Evolutionary conservation across 805 yeast genomes (phyloP), one percentile per base, ranked within the genome.

Genomic region (Debaryomyces tyrocola): DNA sequence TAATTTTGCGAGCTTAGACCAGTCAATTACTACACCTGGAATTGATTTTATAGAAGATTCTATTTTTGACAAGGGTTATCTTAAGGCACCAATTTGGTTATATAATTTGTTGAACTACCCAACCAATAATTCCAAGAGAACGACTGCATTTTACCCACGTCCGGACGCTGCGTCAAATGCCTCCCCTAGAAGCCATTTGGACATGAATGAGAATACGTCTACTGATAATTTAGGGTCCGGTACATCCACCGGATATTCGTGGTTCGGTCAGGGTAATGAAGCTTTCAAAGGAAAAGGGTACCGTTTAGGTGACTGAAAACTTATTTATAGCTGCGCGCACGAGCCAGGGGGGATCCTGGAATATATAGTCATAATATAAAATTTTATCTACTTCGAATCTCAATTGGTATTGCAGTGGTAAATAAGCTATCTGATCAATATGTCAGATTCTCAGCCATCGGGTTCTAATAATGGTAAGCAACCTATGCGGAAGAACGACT

Each of bases 81-180:
- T 81, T 45, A 73, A 73, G 44, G 85, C 87, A 0, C 88, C 88
- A 2, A 34, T 44, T n/a, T 63, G 69, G 62, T 49, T 73, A 15
- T 73, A 70, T 54, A 54, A 50, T 2, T 28, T 62, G 11, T 57
- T 72, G 40, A 53, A 56, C 31, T 68, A 62, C 48, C 74, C 74
- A 8, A 50, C 46, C 21, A 56, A 52, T 34, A 55, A 51, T 6
- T 52, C 63, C 4, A 51, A 45, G 27, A 51, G 73, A 38, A 52
- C 59, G 11, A 65, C 72, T 2, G 70, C 70, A 6, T 63, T 66
- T 43, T 46, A 17, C 24, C 45, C 48, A 34, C 45, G 35, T 41
- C 46, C 40, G 15, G 37, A 28, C 17, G 33, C 39, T 5, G 7
- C 34, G 12, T 12, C 34, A 31, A 18, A 24, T 3, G 12, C 5